A percentile compares a stretch with the other conserved stretches of the same genome.
Conservation (phyloP, 1,284 basidiomycete species). For the Ceratobasidium sp. region DNA sequence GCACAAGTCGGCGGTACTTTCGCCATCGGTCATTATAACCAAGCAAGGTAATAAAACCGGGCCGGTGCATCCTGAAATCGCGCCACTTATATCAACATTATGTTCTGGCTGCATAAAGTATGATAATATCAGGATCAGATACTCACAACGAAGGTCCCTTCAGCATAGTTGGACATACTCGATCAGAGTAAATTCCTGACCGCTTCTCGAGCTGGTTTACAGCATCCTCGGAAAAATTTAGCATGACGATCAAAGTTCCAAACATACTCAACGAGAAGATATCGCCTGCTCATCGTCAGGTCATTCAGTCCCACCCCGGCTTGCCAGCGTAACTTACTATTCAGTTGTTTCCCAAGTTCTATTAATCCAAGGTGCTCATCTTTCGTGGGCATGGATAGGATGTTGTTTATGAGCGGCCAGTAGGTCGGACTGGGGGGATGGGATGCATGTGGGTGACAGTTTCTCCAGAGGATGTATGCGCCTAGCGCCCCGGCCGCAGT, state of each 20-base stretch:
- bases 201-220: constrained; percentile 21
- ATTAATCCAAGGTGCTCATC: constrained; percentile 28
- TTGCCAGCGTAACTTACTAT: not conserved
- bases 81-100: not conserved
- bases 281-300: not conserved
- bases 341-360: constrained; percentile 12
- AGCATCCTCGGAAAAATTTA: constrained; percentile 18
- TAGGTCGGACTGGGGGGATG: constrained; percentile 9
- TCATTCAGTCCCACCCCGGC: not conserved
- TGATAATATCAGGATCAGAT: not conserved
- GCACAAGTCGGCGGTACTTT: constrained; percentile 20
- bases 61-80: constrained; percentile 8
- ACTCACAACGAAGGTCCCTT: constrained; percentile 27
- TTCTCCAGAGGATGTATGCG: not conserved
- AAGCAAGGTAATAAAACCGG: constrained; percentile 17
- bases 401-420: constrained; percentile 5
- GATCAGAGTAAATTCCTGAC: constrained; percentile 28
- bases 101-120: not conserved
- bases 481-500: not conserved
- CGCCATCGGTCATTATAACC: constrained; percentile 30
- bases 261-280: constrained; percentile 28
- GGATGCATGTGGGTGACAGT: not conserved
- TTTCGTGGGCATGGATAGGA: constrained; percentile 7
- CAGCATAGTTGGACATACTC: constrained; percentile 10
- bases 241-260: not conserved